Evolutionary conservation across 495 filamentous ascomycete genomes (phyloP).

Genomic region (Daldinia concentrica): DNA sequence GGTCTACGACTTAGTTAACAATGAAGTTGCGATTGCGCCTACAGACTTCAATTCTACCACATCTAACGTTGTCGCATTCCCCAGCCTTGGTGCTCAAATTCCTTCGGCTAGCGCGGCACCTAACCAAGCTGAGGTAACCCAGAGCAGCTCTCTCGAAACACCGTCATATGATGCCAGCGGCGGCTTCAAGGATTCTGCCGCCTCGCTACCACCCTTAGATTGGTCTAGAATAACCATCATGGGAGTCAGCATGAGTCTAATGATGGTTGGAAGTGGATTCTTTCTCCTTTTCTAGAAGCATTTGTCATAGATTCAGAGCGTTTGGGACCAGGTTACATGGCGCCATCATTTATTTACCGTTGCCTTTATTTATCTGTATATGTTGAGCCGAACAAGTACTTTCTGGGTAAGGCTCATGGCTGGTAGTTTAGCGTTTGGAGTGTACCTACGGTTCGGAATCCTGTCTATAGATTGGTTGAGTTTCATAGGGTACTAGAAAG

Average conservation of each 20-base stretch:
- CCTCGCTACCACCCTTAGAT: constrained; percentile 47
- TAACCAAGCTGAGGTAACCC: constrained; percentile 50
- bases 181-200: constrained; percentile 52
- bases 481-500: constrained; percentile 7
- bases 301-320: constrained; percentile 14
- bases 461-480: constrained; percentile 16
- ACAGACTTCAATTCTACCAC: constrained; percentile 84
- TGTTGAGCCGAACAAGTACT: not conserved
- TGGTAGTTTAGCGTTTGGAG: not conserved
- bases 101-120: constrained; percentile 59
- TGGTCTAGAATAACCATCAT: constrained; percentile 48
- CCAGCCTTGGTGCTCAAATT: constrained; percentile 58
- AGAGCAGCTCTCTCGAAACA: constrained; percentile 42
- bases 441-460: not conserved
- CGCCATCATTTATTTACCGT: constrained; percentile 23
- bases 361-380: not conserved
- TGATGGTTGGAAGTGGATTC: constrained; percentile 56
- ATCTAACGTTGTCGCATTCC: constrained; percentile 62
- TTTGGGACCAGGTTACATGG: constrained; percentile 13
- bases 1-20: constrained; percentile 91
- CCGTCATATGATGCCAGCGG: constrained; percentile 53
- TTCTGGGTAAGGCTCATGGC: not conserved
- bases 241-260: constrained; percentile 49
- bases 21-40: constrained; percentile 84
- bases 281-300: constrained; percentile 43